These are phyloP conservation scores for Eremochloa ophiuroides DNA, from an alignment of 176 grass and related monocot species.

Conservation along the genomic window DNA sequence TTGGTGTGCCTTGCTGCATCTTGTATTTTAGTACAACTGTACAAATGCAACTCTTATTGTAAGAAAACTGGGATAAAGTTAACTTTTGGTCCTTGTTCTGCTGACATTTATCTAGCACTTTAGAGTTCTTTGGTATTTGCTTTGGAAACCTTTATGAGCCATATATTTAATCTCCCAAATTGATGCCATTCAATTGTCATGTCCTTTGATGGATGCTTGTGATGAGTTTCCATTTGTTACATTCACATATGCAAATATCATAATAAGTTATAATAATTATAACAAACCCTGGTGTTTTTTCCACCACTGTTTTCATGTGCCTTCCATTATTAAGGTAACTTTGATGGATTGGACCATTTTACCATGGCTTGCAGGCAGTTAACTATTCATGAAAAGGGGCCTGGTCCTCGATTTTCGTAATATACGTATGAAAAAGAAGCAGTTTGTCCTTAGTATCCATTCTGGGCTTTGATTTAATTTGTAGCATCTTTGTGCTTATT, in stretches of 20 bases:
- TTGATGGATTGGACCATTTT: not conserved
- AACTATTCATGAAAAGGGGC: not conserved
- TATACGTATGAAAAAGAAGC: not conserved
- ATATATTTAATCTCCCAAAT: not conserved
- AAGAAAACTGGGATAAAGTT: not conserved
- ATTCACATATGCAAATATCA: not conserved
- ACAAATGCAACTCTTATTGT: not conserved
- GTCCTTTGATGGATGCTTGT: constrained; percentile 2
- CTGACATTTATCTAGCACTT: not conserved
- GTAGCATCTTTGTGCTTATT: not conserved
- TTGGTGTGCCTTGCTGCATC: not conserved
- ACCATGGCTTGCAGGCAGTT: not conserved
- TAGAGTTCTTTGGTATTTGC: not conserved
- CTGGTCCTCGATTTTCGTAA: not conserved
- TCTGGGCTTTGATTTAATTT: not conserved
- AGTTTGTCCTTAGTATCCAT: not conserved
- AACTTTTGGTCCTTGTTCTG: not conserved
- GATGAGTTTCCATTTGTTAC: not conserved
- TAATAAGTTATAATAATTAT: not conserved
- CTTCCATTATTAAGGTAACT: not conserved
- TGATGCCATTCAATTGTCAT: not conserved
- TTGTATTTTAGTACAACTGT: not conserved
- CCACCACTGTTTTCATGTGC: not conserved
- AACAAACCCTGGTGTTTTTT: not conserved
- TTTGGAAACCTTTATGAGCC: not conserved